Conservation (phyloP, 257 asterid species). For the Fraxinus americana region DNA sequence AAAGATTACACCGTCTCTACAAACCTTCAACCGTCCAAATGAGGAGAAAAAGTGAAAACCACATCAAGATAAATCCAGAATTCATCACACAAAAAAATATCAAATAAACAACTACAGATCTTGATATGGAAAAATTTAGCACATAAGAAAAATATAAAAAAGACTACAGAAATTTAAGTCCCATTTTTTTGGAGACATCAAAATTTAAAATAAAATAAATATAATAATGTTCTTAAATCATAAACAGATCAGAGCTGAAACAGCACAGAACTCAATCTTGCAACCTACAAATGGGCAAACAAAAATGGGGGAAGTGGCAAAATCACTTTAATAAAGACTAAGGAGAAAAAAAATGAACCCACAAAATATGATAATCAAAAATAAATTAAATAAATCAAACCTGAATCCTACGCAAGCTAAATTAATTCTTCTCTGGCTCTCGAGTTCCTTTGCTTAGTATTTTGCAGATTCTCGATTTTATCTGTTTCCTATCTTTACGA, state of each 20-base stretch:
- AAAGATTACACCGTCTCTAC: neutral
- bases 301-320: neutral
- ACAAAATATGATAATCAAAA: neutral
- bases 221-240: neutral
- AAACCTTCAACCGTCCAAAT: constrained; percentile 26
- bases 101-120: neutral
- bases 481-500: neutral
- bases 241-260: constrained; percentile 1
- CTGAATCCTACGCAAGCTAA: neutral
- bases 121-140: neutral
- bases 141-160: neutral
- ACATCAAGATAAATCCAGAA: constrained; percentile 17
- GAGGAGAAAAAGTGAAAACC: constrained; percentile 18
- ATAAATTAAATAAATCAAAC: neutral
- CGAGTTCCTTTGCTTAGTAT: neutral
- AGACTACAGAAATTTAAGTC: neutral
- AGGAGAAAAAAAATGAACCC: neutral
- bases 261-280: neutral
- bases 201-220: neutral
- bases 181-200: neutral
- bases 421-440: neutral
- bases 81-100: constrained; percentile 8
- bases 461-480: neutral
- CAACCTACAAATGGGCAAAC: neutral
- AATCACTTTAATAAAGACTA: neutral